Percentiles rank a stretch among this genome's conserved stretches.
Evolutionary conservation across 768 basidiomycete species (phyloP).

Genomic region (Russula griseocarnosa): DNA sequence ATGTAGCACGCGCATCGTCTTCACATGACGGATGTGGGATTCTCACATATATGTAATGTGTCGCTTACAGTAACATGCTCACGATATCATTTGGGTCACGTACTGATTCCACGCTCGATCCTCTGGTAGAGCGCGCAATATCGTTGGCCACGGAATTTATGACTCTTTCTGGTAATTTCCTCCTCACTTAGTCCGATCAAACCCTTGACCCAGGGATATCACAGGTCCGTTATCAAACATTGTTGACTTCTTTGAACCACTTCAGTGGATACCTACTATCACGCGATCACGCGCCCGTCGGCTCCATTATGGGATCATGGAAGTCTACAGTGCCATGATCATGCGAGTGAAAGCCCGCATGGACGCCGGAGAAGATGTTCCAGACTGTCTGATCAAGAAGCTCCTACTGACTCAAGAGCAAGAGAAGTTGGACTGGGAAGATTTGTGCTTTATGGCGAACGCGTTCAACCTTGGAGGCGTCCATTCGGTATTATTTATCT

Average conservation of each 20-base stretch:
- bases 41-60: constrained; percentile 23
- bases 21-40: background rate
- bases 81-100: constrained; percentile 43
- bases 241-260: constrained; percentile 43
- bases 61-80: constrained; percentile 42
- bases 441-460: constrained; percentile 36
- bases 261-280: constrained; percentile 41
- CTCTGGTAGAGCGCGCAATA: constrained; percentile 39
- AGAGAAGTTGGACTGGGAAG: constrained; percentile 35
- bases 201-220: background rate
- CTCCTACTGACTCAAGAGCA: constrained; percentile 33
- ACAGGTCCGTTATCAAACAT: constrained; percentile 44
- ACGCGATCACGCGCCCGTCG: constrained; percentile 40
- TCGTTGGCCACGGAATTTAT: constrained; percentile 45
- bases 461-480: constrained; percentile 38
- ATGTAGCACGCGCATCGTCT: constrained; percentile 2
- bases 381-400: constrained; percentile 37
- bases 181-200: background rate
- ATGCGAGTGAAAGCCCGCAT: constrained; percentile 32
- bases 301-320: constrained; percentile 38
- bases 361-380: constrained; percentile 35
- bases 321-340: constrained; percentile 37
- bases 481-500: constrained; percentile 30
- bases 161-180: constrained; percentile 33
- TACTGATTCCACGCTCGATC: constrained; percentile 39